Evolutionary conservation across 1,284 basidiomycete genomes (phyloP).

Genomic region (Apiotrichum gamsii): DNA sequence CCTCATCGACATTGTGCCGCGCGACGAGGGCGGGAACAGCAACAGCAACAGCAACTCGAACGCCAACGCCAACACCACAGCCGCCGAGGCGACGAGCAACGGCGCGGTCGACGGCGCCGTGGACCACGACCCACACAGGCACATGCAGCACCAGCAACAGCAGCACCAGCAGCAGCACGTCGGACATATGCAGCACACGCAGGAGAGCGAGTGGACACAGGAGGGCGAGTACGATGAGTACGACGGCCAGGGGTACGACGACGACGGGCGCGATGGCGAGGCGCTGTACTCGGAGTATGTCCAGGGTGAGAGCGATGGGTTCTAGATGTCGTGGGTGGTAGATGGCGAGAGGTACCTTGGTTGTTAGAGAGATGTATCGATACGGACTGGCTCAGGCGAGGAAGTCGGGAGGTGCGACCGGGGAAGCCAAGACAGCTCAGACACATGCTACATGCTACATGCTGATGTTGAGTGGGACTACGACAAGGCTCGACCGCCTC

Average conservation of each 20-base stretch:
- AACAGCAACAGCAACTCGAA: background rate
- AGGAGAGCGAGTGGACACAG: background rate
- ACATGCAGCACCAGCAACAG: too few relatives aligned
- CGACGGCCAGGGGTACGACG: slow-evolving; percentile 9
- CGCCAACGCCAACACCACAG: background rate
- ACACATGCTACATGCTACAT: too few relatives aligned
- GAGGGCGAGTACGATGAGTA: slow-evolving; percentile 3
- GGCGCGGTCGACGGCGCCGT: background rate
- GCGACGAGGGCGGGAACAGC: slow-evolving; percentile 50
- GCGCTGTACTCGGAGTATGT: slow-evolving; percentile 20
- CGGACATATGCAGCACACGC: background rate
- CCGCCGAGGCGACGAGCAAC: background rate
- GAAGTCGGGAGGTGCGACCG: too few relatives aligned
- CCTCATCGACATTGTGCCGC: slow-evolving; percentile 81
- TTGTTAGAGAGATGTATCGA: too few relatives aligned
- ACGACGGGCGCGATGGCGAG: slow-evolving; percentile 8
- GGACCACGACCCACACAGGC: too few relatives aligned
- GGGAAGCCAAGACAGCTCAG: too few relatives aligned
- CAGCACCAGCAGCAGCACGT: too few relatives aligned
- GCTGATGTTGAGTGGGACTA: too few relatives aligned
- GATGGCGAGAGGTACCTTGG: too few relatives aligned
- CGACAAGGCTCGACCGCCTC: too few relatives aligned
- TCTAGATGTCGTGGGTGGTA: too few relatives aligned
- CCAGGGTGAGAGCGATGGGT: slow-evolving; percentile 15
- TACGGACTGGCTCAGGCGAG: too few relatives aligned